Percentiles rank a stretch among this genome's conserved stretches.
phyloP scores from a whole-genome alignment of 371 early-diverging fungal genomes.

The Chytridium lagenaria region DNA sequence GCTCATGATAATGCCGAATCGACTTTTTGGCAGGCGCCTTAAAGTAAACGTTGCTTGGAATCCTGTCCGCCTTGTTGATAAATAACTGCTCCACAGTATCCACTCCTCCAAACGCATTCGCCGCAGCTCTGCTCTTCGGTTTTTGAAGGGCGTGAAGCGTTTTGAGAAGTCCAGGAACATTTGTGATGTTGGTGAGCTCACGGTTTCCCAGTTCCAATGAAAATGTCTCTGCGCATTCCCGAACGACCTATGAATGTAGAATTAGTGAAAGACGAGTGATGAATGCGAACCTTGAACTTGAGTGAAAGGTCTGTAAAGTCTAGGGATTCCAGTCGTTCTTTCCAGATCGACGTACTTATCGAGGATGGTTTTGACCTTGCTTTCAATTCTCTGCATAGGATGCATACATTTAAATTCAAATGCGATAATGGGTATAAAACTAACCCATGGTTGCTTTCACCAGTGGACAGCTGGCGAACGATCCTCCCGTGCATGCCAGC shows the following conservation, averaged over 20 bases:
- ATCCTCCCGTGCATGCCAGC: no score
- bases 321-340: not conserved
- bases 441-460: no score
- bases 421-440: no score
- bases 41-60: slow-evolving; percentile 8
- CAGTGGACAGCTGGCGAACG: no score
- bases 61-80: not conserved
- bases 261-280: not conserved
- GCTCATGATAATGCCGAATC: not conserved
- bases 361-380: no score
- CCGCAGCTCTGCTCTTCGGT: not conserved
- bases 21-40: not conserved
- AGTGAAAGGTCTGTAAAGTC: not conserved
- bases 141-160: not conserved
- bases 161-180: not conserved
- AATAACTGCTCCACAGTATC: slow-evolving; percentile 4
- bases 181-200: slow-evolving; percentile 7
- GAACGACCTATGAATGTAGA: not conserved
- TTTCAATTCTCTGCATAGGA: no score
- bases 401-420: no score
- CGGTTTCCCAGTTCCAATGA: not conserved
- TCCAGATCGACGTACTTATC: no score
- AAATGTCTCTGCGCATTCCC: not conserved
- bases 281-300: not conserved
- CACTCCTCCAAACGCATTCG: not conserved